Conservation (phyloP, 768 basidiomycete species). For the Gloeophyllum trabeum region DNA sequence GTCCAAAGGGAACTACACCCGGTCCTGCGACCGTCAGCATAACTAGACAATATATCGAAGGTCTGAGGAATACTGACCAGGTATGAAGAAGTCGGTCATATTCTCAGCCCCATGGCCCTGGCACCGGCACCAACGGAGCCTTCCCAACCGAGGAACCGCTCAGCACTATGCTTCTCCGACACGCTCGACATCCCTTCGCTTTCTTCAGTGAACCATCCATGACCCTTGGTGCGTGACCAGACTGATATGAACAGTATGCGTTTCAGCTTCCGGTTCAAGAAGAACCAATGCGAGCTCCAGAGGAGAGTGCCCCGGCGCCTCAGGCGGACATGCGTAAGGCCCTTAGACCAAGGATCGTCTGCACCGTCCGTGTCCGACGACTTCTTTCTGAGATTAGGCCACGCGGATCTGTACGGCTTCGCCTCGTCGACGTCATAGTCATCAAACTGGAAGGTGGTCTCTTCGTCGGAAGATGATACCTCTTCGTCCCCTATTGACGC, state of each 20-base stretch:
- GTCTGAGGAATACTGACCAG: too few relatives aligned
- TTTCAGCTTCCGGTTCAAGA: conserved; percentile 87
- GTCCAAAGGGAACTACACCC: too few relatives aligned
- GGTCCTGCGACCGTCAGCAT: too few relatives aligned
- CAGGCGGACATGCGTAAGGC: conserved; percentile 30
- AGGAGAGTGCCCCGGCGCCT: conserved; percentile 67
- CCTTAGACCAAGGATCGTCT: conserved; percentile 19
- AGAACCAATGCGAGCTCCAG: conserved; percentile 98
- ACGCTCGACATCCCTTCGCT: conserved; percentile 23
- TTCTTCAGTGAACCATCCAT: conserved; percentile 31
- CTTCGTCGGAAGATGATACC: conserved; percentile 58
- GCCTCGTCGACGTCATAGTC: conserved; percentile 62
- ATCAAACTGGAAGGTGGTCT: conserved; percentile 68
- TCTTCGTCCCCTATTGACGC: conserved; percentile 51
- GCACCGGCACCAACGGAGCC: conserved; percentile 74
- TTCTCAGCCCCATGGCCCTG: conserved; percentile 60
- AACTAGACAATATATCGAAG: too few relatives aligned
- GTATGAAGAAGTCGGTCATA: too few relatives aligned
- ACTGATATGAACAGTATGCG: conserved; percentile 86
- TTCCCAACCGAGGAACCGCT: conserved; percentile 74
- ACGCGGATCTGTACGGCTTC: background rate
- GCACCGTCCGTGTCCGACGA: conserved; percentile 13
- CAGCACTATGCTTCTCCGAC: conserved; percentile 22
- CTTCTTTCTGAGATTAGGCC: background rate
- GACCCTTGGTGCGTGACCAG: conserved; percentile 72